phyloP scores from a whole-genome alignment of 2,329 filamentous ascomycete genomes.

The Parasarocladium wereldwijsianum region DNA sequence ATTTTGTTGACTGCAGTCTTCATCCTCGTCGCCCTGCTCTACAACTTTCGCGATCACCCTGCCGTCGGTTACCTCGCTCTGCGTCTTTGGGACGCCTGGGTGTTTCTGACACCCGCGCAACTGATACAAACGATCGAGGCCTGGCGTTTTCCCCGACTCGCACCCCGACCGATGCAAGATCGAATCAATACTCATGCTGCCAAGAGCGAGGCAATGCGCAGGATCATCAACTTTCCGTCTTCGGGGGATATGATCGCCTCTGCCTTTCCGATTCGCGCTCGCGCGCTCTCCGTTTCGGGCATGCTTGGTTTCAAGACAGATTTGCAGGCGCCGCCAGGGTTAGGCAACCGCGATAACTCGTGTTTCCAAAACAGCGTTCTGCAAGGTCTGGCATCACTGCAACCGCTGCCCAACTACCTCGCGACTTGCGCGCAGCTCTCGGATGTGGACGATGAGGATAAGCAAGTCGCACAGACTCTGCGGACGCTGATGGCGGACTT shows the following conservation, averaged over 20 bases:
- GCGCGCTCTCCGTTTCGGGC: constrained; percentile 37
- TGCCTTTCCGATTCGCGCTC: constrained; percentile 42
- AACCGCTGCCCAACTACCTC: constrained; percentile 54
- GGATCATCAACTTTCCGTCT: constrained; percentile 44
- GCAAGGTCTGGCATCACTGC: constrained; percentile 66
- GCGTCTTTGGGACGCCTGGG: constrained; percentile 45
- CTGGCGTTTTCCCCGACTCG: constrained; percentile 30
- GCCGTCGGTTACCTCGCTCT: constrained; percentile 16
- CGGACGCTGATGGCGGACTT: constrained; percentile 54
- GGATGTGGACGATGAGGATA: constrained; percentile 10
- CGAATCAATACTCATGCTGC: constrained; percentile 29
- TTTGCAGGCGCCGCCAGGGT: constrained; percentile 41
- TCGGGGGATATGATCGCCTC: constrained; percentile 37
- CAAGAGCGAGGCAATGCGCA: constrained; percentile 51
- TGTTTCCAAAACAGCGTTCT: constrained; percentile 97
- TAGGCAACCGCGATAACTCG: constrained; percentile 88
- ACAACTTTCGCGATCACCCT: constrained; percentile 19
- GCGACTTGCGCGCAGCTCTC: constrained; percentile 22
- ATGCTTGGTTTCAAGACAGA: constrained; percentile 23
- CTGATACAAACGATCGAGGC: constrained; percentile 42
- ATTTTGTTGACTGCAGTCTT: constrained; percentile 19
- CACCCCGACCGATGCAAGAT: constrained; percentile 9
- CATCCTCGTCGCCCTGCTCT: constrained; percentile 17
- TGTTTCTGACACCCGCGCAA: constrained; percentile 39
- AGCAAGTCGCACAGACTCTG: constrained; percentile 33